These are phyloP conservation scores for Podila clonocystis DNA, from an alignment of 192 early-diverging fungal species.

Conservation along the genomic window DNA sequence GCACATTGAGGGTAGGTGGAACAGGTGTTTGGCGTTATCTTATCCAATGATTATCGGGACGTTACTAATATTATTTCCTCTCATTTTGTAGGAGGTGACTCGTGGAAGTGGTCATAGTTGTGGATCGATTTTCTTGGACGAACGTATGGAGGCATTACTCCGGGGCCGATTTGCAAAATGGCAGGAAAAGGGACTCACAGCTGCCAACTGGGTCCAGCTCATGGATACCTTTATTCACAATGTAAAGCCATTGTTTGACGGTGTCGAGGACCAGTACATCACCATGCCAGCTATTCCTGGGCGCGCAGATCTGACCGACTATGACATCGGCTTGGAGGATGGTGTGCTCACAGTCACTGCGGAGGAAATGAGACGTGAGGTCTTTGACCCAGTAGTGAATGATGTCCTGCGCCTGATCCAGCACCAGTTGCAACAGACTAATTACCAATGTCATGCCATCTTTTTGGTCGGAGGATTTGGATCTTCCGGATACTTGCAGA, in stretches of 20 bases:
- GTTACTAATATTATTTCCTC: not conserved
- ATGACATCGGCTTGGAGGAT: constrained; percentile 53
- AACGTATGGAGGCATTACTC: constrained; percentile 54
- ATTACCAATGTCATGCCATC: constrained; percentile 53
- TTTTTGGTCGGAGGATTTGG: constrained; percentile 70
- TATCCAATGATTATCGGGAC: not conserved
- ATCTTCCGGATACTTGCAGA: constrained; percentile 59
- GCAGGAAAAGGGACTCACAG: constrained; percentile 47
- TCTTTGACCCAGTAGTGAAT: constrained; percentile 67
- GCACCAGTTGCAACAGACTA: constrained; percentile 57
- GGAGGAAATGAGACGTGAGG: constrained; percentile 57
- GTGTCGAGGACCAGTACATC: constrained; percentile 54
- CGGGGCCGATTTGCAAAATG: constrained; percentile 53
- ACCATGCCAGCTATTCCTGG: constrained; percentile 53
- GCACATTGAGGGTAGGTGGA: constrained; percentile 30
- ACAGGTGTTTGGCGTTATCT: not conserved
- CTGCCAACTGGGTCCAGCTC: constrained; percentile 48
- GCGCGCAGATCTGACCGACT: constrained; percentile 44
- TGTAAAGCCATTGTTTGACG: constrained; percentile 60
- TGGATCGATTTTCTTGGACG: constrained; percentile 64
- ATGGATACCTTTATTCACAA: constrained; percentile 63
- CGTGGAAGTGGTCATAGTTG: constrained; percentile 60
- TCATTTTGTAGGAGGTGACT: constrained; percentile 46
- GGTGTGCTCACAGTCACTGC: constrained; percentile 60
- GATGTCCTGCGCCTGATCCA: constrained; percentile 63